Base-by-base conservation (phyloP, 2,329 filamentous ascomycete genomes). In the Neofusicoccum kwambonambiense region DNA sequence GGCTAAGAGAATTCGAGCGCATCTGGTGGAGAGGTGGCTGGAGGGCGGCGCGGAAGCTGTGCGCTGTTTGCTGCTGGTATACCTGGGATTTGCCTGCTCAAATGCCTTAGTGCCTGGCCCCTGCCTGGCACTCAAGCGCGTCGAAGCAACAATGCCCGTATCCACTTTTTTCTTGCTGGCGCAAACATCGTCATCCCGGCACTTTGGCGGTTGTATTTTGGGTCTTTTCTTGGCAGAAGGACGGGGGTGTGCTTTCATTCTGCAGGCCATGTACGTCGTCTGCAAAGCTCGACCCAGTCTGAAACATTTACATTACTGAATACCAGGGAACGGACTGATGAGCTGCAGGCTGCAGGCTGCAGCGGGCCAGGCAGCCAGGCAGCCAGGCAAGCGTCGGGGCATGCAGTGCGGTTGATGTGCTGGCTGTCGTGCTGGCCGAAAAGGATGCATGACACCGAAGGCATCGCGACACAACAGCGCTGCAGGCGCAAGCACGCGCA, bases 361-460 rank as follows among this genome's bases (percentile, higher is more conserved):
- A 45, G 42, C 39, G 42, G 44, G 42, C 56, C 37, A 27, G 39
- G 17, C 56, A 47, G 42, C 19, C 19, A 19, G 39, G 17, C 56
- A 17, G 41, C 15, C 27, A 47, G 56, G 42, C 56, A 41, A 60
- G 15, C 27, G 44, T 22, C n/a, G 31, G 41, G 12, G 27, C 31
- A 47, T 60, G 41, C 56, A 60, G 42, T 47, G 56, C 42, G 56
- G 56, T 60, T 47, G 56, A 60, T 45, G 56, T 47, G 56, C 27
- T 45, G 41, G 56, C 56, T 47, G 56, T n/a, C 22, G 56, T 60
- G 56, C 31, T 19, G 41, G 27, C 54, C 41, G 41, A 45, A 42
- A 17, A 35, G 34, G 54, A 34, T 58, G 54, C 41, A 58, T 44
- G 41, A n/a, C 54, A 42, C 52, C 19, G 37, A 57, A 42, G 39